phyloP scores from a whole-genome alignment of 139 green algal genomes.

The Desmodesmus armatus region DNA sequence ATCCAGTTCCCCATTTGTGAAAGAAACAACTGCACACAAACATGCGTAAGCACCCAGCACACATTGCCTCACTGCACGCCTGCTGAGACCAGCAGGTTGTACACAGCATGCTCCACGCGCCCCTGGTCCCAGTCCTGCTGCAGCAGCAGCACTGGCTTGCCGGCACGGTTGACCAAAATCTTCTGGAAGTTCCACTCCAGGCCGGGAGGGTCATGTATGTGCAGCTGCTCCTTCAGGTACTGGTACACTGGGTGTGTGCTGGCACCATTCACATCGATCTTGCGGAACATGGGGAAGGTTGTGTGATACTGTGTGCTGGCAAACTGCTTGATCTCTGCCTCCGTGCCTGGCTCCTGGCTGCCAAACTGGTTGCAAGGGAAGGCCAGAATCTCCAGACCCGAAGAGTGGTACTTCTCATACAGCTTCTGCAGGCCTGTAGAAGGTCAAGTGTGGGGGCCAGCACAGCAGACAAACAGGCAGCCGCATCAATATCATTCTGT shows the following conservation, averaged over 20 bases:
- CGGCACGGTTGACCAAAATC: conserved; percentile 67
- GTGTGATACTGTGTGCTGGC: conserved; percentile 61
- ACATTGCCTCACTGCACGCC: no score
- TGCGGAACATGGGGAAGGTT: conserved; percentile 53
- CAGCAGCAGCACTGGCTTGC: conserved; percentile 56
- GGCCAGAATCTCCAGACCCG: conserved; percentile 71
- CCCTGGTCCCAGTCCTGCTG: conserved; percentile 55
- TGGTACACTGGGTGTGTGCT: conserved; percentile 66
- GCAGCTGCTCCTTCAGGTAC: conserved; percentile 73
- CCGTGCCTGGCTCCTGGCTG: conserved; percentile 70
- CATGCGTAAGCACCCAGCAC: no score
- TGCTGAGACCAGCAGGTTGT: not conserved
- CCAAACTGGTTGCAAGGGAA: conserved; percentile 87
- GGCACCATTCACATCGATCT: conserved; percentile 73
- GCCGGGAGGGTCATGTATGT: no score
- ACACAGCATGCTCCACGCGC: not conserved
- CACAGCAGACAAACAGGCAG: not conserved
- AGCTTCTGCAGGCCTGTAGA: conserved; percentile 60
- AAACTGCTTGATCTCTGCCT: conserved; percentile 70
- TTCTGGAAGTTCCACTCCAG: conserved; percentile 84
- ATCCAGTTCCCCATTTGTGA: no score
- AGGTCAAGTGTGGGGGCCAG: no score
- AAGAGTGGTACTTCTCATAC: conserved; percentile 66
- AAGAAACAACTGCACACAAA: no score
- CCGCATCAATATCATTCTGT: no score